A percentile compares a stretch with the other conserved stretches of the same genome.
Conservation (phyloP, 768 basidiomycete genomes). For the Lactifluus hygrophoroides region DNA sequence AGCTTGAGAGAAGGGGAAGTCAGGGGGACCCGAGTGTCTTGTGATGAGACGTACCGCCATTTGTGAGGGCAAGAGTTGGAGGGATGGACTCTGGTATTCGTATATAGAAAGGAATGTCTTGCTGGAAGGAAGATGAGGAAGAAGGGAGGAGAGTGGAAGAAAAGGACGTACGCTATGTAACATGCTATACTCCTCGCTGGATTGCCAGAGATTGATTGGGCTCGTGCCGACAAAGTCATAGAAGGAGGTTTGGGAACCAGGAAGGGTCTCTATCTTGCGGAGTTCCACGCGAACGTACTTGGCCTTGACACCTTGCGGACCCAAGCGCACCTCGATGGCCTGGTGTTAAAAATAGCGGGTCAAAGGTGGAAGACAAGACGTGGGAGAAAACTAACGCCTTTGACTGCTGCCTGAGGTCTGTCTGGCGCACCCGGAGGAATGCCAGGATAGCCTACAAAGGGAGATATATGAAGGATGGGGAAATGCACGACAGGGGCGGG, state of each 20-base stretch:
- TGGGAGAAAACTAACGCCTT: conserved; percentile 50
- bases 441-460: conserved; percentile 65
- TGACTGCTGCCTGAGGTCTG: conserved; percentile 74
- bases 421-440: conserved; percentile 74
- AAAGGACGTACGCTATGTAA: conserved; percentile 49
- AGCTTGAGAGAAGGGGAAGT: conserved; percentile 33
- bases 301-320: conserved; percentile 69
- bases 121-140: conserved; percentile 33
- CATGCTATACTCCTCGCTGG: conserved; percentile 63
- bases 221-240: conserved; percentile 75
- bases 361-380: conserved; percentile 11
- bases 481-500: neutral
- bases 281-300: conserved; percentile 91
- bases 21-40: neutral
- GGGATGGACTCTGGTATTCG: conserved; percentile 91
- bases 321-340: conserved; percentile 82
- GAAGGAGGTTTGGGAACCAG: conserved; percentile 62
- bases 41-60: conserved; percentile 42
- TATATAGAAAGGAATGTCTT: conserved; percentile 85
- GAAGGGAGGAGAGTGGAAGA: neutral
- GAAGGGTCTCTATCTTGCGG: conserved; percentile 81
- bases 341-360: conserved; percentile 24
- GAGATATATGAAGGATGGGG: conserved; percentile 7
- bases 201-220: conserved; percentile 77
- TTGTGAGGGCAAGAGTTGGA: conserved; percentile 73